Conservation (phyloP, 352 stramenopile species). For the Phytophthora pini region DNA sequence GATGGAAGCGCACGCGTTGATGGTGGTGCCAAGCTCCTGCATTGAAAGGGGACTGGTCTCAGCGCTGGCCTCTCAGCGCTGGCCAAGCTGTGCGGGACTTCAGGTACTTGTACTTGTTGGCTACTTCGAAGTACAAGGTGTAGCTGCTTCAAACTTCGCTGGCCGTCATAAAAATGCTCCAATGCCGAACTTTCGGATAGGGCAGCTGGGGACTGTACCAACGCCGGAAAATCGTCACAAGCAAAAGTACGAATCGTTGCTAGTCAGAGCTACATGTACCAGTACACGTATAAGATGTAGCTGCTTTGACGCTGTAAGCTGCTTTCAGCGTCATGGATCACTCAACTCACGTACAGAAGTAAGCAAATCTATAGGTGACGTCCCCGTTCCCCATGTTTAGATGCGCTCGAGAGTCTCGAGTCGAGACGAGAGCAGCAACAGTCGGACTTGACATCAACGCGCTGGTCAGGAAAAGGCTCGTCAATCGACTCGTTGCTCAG, state of each 20-base stretch:
- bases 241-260: too few species aligned
- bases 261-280: too few species aligned
- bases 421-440: slow-evolving; percentile 5
- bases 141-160: background rate
- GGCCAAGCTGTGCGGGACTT: background rate
- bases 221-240: too few species aligned
- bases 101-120: too few species aligned
- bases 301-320: too few species aligned
- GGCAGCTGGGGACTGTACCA: background rate
- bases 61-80: slow-evolving; percentile 10
- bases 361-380: slow-evolving; percentile 7
- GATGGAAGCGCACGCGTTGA: background rate
- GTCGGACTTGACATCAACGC: slow-evolving; percentile 11
- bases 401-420: background rate
- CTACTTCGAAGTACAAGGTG: too few species aligned
- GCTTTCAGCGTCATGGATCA: background rate
- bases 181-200: slow-evolving; percentile 1
- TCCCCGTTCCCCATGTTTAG: slow-evolving; percentile 16
- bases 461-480: slow-evolving; percentile 1
- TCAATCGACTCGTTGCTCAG: background rate
- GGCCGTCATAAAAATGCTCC: background rate
- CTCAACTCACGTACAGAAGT: background rate
- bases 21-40: slow-evolving; percentile 4
- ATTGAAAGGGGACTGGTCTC: slow-evolving; percentile 15
- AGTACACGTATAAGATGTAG: too few species aligned